Evolutionary conservation across 2,329 filamentous ascomycete species (phyloP), one percentile per base, ranked within the genome.

Genomic region (Leptosphaerulina australis): DNA sequence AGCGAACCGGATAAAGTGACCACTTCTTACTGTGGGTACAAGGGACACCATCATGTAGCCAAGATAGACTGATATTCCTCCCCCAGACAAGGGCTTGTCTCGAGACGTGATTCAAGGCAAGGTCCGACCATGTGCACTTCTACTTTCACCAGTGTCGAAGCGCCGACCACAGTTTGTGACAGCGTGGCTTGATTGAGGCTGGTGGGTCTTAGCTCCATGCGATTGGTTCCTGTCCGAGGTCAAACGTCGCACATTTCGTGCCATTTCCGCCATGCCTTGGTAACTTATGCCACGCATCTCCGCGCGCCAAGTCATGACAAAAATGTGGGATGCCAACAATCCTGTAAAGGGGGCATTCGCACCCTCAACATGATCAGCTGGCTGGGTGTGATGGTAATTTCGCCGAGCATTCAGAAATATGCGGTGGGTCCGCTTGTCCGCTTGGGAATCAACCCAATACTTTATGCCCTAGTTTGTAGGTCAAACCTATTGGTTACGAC

Each of bases 171-270:
- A 46, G 22, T 47, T 52, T 37, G 49, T 53, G 50, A 53, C 61
- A 62, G 62, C 62, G 59, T 64, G 62, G 61, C 62, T 65, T 59
- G 53, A 59, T 58, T 63, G 63, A 56, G 62, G 63, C 62, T 66
- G 60, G 60, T 63, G 63, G 50, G 54, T 53, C 63, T 62, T 59
- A 51, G 35, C 57, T 43, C 53, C 25, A 55, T 58, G 21, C 51
- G 44, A 51, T 56, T 56, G 53, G 48, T 49, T 36, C 24, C 24
- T 22, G 10, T 36, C 58, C 48, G 51, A 49, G 35, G 31, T 47
- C 40, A 31, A 50, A 56, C 37, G 43, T 61, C 39, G 37, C 43
- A 58, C 54, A 50, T 37, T 34, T 31, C 37, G n/a, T 52, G 36
- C 29, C 37, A 43, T 38, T 38, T 35, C 34, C 53, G 55, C 60